Base-by-base conservation (phyloP, 2,329 filamentous ascomycete species). In the Xylaria sp. region DNA sequence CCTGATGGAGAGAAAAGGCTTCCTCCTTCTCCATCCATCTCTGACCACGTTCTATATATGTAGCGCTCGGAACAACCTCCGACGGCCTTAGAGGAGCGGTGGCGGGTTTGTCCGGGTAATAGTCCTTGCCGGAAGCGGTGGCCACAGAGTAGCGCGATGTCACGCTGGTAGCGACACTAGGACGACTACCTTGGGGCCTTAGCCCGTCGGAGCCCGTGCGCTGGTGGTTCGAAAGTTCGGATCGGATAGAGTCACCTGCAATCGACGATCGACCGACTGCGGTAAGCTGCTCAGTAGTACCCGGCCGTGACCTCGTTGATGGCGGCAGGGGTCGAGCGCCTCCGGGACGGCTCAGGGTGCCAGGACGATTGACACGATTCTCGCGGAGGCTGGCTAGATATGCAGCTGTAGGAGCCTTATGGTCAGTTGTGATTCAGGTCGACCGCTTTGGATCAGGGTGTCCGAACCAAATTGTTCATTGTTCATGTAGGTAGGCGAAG, bases 11-110 rank as follows among this genome's bases (percentile, higher is more conserved):
- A 23, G 91, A 91, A 44, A 86, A 86, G 3, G 89, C 90, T 80
- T 94, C 92, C 76, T 94, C 91, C 78, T 92, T 92, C 79, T 94
- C 92, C 88, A 93, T 92, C 90, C 91, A 93, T 74, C 92, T 84
- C 76, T 90, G 88, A 20, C 91, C 91, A 66, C 89, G 87, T 79
- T 94, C 92, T 65, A 92, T 90, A 78, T 94, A 94, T 8, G 87
- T 89, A 52, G 89, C 84, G 69, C 86, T 92, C 7, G 89, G 88
- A 18, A 91, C 89, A 58, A 91, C 85, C 60, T 89, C 85, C 2
- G 86, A 87, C 1, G 89, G 87, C 71, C 84, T 89, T 66, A 89
- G 76, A 15, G 86, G 85, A 37, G 80, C 63, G 9, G 39, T 71
- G 3, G 77, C 76, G 3, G 83, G 75, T 23, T 79, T 80, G 44